Conservation (phyloP, 2,329 filamentous ascomycete genomes). For the Penicillium sp. region DNA sequence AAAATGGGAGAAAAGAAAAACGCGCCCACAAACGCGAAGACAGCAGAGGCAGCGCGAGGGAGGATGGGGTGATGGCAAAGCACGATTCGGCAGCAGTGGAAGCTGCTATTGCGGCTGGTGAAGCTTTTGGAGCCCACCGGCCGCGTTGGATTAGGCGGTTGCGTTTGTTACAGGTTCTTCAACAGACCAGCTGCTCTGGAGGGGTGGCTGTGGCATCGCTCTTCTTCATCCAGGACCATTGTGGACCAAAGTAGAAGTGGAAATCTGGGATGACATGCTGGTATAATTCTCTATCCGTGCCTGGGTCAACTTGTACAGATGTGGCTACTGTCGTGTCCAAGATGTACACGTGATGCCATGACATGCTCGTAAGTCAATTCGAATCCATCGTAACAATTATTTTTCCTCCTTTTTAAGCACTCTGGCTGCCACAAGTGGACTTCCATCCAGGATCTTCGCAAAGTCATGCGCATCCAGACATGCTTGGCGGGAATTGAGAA, state of each 20-base stretch:
- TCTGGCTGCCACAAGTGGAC: slow-evolving; percentile 46
- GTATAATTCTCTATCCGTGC: neutral
- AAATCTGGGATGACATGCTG: neutral
- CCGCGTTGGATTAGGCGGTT: neutral
- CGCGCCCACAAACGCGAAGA: neutral
- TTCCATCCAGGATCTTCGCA: slow-evolving; percentile 44
- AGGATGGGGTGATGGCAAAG: neutral
- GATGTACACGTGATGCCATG: neutral
- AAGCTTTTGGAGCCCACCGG: neutral
- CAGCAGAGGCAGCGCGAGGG: neutral
- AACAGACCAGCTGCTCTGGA: neutral
- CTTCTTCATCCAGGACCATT: no score
- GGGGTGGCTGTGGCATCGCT: neutral
- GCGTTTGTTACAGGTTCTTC: no score
- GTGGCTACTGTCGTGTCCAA: neutral
- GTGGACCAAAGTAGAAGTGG: no score
- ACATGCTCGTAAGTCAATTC: neutral
- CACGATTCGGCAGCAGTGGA: neutral
- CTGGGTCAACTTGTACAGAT: neutral
- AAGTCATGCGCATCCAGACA: slow-evolving; percentile 61
- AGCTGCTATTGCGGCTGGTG: neutral
- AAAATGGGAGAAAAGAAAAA: neutral
- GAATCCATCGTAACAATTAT: neutral
- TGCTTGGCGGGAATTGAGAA: slow-evolving; percentile 56
- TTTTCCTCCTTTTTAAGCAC: slow-evolving; percentile 14